Conservation (phyloP, 805 yeast genomes). For the Kodamaea jinghongensis region DNA sequence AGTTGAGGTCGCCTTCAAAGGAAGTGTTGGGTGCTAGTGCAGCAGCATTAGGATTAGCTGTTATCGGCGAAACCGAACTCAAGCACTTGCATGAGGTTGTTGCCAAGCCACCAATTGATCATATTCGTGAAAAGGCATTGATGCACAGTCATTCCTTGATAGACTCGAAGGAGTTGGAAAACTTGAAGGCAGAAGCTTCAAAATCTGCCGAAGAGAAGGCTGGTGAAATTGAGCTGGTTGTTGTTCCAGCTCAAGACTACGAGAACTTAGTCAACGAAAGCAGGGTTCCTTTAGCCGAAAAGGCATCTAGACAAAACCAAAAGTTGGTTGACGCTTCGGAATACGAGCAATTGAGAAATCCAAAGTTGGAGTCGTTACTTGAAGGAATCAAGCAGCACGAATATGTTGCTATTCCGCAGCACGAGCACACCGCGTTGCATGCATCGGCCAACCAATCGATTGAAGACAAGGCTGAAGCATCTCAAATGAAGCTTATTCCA, state of each 20-base stretch:
- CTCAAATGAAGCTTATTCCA: slow-evolving; percentile 8
- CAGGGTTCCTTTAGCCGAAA: slow-evolving; percentile 15
- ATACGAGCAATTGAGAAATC: slow-evolving; percentile 15
- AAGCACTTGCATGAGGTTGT: slow-evolving; percentile 13
- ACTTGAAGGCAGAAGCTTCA: slow-evolving; percentile 17
- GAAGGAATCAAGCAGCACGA: slow-evolving; percentile 7
- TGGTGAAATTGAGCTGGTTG: slow-evolving; percentile 9
- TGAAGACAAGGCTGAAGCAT: slow-evolving; percentile 9
- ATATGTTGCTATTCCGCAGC: slow-evolving; percentile 5
- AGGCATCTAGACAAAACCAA: slow-evolving; percentile 15
- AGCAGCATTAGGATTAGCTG: slow-evolving; percentile 21
- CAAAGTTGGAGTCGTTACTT: slow-evolving; percentile 12
- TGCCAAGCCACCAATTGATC: slow-evolving; percentile 15
- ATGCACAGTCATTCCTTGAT: slow-evolving; percentile 15
- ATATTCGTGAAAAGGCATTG: slow-evolving; percentile 14
- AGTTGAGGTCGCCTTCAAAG: slow-evolving; percentile 9
- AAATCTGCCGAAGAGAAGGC: slow-evolving; percentile 11
- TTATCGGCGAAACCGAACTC: slow-evolving; percentile 8
- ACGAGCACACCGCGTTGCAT: slow-evolving; percentile 8
- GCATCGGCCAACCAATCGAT: slow-evolving; percentile 13
- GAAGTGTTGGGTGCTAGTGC: slow-evolving; percentile 28
- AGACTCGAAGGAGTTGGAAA: slow-evolving; percentile 14
- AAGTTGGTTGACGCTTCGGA: slow-evolving; percentile 19
- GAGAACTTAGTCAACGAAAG: slow-evolving; percentile 48
- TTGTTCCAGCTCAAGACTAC: slow-evolving; percentile 21